Conservation (phyloP, 2,329 filamentous ascomycete genomes). For the Sclerotinia glacialis region DNA sequence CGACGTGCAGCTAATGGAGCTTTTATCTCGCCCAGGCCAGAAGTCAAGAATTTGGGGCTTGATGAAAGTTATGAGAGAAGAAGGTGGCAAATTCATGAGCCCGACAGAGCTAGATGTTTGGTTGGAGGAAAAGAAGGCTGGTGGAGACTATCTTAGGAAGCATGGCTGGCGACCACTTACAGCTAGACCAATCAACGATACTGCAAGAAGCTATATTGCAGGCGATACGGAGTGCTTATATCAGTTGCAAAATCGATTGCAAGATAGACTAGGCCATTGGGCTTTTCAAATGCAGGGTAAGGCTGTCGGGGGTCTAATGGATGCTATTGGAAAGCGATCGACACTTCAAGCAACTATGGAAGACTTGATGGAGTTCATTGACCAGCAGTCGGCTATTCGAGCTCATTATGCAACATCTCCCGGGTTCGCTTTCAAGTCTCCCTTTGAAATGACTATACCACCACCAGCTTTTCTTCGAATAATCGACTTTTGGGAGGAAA, state of each 20-base stretch:
- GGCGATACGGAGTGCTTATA: not conserved
- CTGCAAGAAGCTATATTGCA: not conserved
- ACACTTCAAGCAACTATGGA: not conserved
- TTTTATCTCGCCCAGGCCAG: not conserved
- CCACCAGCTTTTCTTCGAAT: not conserved
- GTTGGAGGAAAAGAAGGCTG: not conserved
- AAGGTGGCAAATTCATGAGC: not conserved
- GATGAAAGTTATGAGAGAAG: not conserved
- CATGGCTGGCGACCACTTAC: not conserved
- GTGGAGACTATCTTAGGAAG: not conserved
- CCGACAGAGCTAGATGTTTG: not conserved
- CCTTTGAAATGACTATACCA: not conserved
- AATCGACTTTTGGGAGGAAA: not conserved
- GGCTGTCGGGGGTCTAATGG: not conserved
- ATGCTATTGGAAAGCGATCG: not conserved
- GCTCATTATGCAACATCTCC: not conserved
- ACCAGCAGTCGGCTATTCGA: slow-evolving; percentile 1
- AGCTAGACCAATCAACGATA: not conserved
- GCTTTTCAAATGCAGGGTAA: not conserved
- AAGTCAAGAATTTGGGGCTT: not conserved
- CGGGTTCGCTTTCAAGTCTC: not conserved
- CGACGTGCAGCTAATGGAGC: slow-evolving; percentile 1
- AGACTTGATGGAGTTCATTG: slow-evolving; percentile 6
- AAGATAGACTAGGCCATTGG: not conserved
- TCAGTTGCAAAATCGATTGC: not conserved